phyloP scores from a whole-genome alignment of 2,329 filamentous ascomycete genomes.

The Helicocarpus griseus region DNA sequence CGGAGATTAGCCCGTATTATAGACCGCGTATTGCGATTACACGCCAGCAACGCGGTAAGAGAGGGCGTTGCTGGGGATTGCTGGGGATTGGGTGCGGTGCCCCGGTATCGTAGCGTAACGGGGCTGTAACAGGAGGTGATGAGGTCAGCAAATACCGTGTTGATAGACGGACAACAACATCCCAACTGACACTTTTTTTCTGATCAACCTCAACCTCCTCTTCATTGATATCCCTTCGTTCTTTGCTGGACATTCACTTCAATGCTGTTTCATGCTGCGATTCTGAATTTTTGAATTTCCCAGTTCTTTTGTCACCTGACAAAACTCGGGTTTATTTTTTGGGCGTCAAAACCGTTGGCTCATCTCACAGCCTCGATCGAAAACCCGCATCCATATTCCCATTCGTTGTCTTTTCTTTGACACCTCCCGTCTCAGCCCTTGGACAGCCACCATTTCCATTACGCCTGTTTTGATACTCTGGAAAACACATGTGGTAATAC shows the following conservation, averaged over 20 bases:
- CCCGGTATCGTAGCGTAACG: background rate
- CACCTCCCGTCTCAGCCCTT: background rate
- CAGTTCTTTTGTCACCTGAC: background rate
- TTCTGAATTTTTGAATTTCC: background rate
- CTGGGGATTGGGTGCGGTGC: too few species aligned
- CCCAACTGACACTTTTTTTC: background rate
- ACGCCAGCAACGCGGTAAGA: background rate
- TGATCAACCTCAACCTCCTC: background rate
- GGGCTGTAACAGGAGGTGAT: background rate
- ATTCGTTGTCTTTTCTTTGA: background rate
- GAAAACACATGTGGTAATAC: slow-evolving; percentile 1
- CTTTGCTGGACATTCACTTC: background rate
- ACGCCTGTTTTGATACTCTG: background rate
- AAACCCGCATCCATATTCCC: background rate
- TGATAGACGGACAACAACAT: background rate
- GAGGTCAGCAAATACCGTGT: background rate
- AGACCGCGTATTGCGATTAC: background rate
- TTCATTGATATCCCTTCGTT: background rate
- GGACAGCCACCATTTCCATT: background rate
- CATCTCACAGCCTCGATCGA: slow-evolving; percentile 1
- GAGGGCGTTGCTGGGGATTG: background rate
- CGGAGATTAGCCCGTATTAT: slow-evolving; percentile 4
- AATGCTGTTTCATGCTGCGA: background rate
- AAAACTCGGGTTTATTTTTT: background rate
- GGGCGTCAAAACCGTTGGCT: background rate